A percentile compares a stretch with the other conserved stretches of the same genome.
Evolutionary conservation across 2,329 filamentous ascomycete genomes (phyloP).

Genomic region (Trichoderma semiorbis): DNA sequence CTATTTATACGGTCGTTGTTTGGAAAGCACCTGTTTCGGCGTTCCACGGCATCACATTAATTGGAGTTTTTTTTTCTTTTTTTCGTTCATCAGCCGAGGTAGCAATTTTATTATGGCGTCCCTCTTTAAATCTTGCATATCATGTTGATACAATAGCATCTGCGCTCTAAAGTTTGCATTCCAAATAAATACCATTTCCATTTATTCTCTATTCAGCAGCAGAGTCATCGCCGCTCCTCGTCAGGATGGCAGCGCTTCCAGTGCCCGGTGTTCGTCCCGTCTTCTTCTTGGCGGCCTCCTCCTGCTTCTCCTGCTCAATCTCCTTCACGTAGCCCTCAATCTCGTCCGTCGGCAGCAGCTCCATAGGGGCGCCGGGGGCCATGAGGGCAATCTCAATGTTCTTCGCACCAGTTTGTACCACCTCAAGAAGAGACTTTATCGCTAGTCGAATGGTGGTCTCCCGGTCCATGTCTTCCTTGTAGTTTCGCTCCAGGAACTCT

Average conservation of each 20-base stretch:
- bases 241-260: constrained; percentile 70
- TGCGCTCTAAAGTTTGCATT: constrained; percentile 26
- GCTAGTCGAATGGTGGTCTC: constrained; percentile 95
- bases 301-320: constrained; percentile 99
- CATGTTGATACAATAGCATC: constrained; percentile 38
- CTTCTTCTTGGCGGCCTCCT: constrained; percentile 98
- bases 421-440: constrained; percentile 96
- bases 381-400: constrained; percentile 99
- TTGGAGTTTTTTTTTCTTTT: not conserved
- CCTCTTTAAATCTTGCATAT: constrained; percentile 31
- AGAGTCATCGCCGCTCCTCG: constrained; percentile 51
- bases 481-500: constrained; percentile 97
- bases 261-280: constrained; percentile 69
- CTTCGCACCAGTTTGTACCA: constrained; percentile 98
- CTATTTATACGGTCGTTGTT: not conserved
- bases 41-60: constrained; percentile 26
- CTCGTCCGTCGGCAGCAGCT: constrained; percentile 92
- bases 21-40: constrained; percentile 25
- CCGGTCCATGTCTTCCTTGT: constrained; percentile 96
- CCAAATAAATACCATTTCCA: constrained; percentile 22
- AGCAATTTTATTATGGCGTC: constrained; percentile 24
- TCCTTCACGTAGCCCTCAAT: constrained; percentile 98
- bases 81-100: not conserved
- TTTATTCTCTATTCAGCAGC: constrained; percentile 34
- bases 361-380: constrained; percentile 84